Conservation (phyloP, 306 rosid species). For the Oemleria cerasiformis region DNA sequence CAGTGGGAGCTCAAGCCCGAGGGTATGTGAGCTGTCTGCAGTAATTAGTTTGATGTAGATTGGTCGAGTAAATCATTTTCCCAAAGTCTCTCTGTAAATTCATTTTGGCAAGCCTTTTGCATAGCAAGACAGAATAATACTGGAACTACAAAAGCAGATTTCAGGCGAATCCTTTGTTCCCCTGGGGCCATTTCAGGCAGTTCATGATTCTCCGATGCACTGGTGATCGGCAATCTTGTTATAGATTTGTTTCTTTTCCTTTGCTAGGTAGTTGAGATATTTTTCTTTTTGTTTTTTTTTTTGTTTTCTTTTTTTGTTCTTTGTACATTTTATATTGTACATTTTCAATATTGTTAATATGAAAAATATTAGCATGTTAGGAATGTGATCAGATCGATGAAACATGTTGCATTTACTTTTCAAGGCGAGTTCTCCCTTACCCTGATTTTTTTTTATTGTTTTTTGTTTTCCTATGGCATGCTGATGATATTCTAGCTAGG, state of each 20-base stretch:
- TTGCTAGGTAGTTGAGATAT: background rate
- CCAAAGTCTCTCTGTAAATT: background rate
- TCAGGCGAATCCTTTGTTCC: background rate
- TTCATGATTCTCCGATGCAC: background rate
- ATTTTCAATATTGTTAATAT: constrained; percentile 13
- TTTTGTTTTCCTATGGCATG: too few species aligned
- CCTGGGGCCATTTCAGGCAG: background rate
- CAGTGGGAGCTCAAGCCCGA: constrained; percentile 21
- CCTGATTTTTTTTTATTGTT: background rate
- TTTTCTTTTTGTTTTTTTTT: background rate
- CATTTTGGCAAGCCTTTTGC: background rate
- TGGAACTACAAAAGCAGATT: background rate
- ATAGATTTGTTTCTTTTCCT: background rate
- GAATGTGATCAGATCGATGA: too few species aligned
- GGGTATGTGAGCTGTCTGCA: background rate
- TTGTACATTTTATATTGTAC: constrained; percentile 9
- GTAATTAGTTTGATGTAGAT: background rate
- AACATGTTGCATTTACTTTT: background rate
- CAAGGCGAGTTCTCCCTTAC: background rate
- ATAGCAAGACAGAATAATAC: background rate
- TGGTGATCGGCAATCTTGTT: background rate
- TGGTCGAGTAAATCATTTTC: background rate
- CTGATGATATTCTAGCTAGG: too few species aligned
- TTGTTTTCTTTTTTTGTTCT: background rate
- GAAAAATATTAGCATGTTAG: background rate